These are phyloP conservation scores for Alternaria consortialis DNA, from an alignment of 2,329 filamentous ascomycete genomes.

Conservation along the genomic window DNA sequence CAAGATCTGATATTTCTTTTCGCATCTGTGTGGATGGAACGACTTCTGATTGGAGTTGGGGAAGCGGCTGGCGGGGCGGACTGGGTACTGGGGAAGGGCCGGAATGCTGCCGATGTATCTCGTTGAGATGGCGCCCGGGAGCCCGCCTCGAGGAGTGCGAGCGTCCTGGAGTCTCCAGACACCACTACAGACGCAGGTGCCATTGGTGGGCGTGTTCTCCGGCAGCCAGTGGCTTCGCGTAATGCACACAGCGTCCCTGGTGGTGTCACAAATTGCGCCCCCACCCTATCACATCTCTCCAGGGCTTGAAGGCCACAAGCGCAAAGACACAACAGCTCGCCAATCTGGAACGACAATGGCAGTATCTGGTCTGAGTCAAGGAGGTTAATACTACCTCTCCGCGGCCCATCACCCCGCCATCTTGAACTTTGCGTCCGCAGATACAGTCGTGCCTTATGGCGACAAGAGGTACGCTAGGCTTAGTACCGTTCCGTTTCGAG, in stretches of 20 bases:
- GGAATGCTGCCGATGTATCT: neutral
- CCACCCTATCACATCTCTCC: constrained; percentile 7
- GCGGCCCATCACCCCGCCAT: neutral
- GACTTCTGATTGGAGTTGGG: constrained; percentile 13
- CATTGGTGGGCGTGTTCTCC: neutral
- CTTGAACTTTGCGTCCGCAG: neutral
- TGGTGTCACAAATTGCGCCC: neutral
- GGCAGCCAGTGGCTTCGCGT: constrained; percentile 1
- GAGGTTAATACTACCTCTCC: neutral
- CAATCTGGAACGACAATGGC: constrained; percentile 11
- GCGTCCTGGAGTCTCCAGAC: constrained; percentile 1
- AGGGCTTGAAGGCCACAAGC: neutral
- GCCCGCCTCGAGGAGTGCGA: constrained; percentile 3
- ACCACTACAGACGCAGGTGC: neutral
- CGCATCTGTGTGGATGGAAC: constrained; percentile 8
- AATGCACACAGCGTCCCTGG: neutral
- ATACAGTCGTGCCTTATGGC: neutral
- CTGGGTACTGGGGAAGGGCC: constrained; percentile 5
- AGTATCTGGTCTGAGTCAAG: constrained; percentile 2
- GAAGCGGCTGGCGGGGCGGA: constrained; percentile 12
- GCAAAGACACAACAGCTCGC: constrained; percentile 17
- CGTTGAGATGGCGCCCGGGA: constrained; percentile 12
- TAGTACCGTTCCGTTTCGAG: constrained; percentile 15
- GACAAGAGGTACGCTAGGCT: constrained; percentile 9
- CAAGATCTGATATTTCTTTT: constrained; percentile 18